Evolutionary conservation across 257 asterid genomes (phyloP), one percentile per base, ranked within the genome.

Genomic region (Petunia axillaris): DNA sequence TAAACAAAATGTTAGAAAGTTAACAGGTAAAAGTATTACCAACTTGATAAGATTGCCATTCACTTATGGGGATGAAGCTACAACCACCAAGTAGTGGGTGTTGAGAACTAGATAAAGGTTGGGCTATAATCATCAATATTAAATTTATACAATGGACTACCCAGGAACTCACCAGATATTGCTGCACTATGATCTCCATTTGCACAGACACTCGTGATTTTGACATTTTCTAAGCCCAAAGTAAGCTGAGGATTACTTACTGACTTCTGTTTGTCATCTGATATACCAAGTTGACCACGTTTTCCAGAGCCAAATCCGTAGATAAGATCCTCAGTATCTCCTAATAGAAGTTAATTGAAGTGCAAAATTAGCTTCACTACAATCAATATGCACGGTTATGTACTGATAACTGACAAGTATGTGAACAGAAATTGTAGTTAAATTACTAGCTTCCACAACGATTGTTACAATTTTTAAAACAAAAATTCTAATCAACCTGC

Each of bases 181-280:
- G 97, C 99, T 64, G 95, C 91, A 88, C 99, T 96, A 75, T 92
- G 99, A 87, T 96, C 99, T 81, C 98, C 99, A 85, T 93, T 91
- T n/a, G 98, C 95, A 80, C 64, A 41, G 75, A 94, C 66, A 60
- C 83, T 79, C 35, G 59, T 64, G 74, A 89, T 85, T 65, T 77
- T 75, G 77, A 89, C 82, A 78, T 85, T 80, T 50, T 82, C 80
- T 74, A 96, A 88, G 57, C 94, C 96, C 85, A 87, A 52, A 62
- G 92, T 84, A 39, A 81, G 79, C 80, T 88, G 98, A 81, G 99
- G 99, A 66, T 83, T 80, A 80, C 79, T 89, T 79, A 75, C 82
- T 53, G 91, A 84, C 85, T 84, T 89, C 62, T 91, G 87, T 85
- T 88, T 91, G 44, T 84, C 92, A 3, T 11, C 65, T 60, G 95